Evolutionary conservation across 345 rosid species (phyloP), one percentile per base, ranked within the genome.

Genomic region (sweet orange (Citrus sinensis)): DNA sequence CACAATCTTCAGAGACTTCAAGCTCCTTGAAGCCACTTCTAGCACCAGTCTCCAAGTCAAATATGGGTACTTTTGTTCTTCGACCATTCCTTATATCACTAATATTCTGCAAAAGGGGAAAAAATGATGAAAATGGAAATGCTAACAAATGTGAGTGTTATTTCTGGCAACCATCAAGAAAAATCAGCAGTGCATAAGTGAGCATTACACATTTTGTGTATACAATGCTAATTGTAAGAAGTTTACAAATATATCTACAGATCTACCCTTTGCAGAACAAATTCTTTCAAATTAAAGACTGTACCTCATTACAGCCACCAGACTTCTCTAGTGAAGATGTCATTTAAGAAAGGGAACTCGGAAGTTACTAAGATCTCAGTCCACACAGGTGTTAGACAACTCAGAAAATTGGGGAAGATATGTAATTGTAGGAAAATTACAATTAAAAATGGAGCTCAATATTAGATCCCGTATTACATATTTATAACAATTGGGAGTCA

Each of bases 1-100:
- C 97, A 63, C 98, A 96, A 73, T 96, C 99, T 80, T 94, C 98
- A 86, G 98, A 86, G 85, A 96, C 92, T 87, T 86, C 92, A 73
- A 96, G 95, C 76, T 94, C 98, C 89, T 92, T 96, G 76, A 92
- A 92, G 74, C 97, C 92, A 79, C 88, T 92, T 71, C 97, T 90
- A 80, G 94, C 86, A 79, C 94, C 97, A 86, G 90, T 87, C 89
- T 90, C 98, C 94, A 94, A 84, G 84, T 96, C 91, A 80, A 94
- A 92, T 76, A 92, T 54, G 71, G 98, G 98, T 64, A 90, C 89
- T 87, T 92, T 90, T 73, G 98, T 92, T 87, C 88, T 90, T 77
- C 85, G 89, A 29, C 90, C 87, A 81, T 87, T 83, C 80, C 82
- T 88, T 77, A 92, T 82, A 85, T 96, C 97, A 35, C 85, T 78